phyloP scores from a whole-genome alignment of 2,329 filamentous ascomycete species.

The Colletotrichum viniferum region DNA sequence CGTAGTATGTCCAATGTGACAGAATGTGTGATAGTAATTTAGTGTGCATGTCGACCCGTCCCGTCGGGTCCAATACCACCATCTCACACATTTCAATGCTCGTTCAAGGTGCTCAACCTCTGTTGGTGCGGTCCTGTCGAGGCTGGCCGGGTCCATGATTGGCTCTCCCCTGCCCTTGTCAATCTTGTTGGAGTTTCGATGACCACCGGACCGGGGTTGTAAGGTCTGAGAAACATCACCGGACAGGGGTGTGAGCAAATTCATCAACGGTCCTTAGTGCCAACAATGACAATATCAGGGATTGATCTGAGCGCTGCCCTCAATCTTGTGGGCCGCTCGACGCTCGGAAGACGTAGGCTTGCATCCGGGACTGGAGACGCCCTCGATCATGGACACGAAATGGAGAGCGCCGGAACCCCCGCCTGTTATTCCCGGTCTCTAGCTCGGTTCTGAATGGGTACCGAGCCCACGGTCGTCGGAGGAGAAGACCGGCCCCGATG shows the following conservation, averaged over 20 bases:
- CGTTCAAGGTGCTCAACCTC: neutral
- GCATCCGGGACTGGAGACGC: neutral
- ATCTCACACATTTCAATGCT: neutral
- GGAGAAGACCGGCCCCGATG: neutral
- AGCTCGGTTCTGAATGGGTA: neutral
- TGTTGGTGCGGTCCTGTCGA: neutral
- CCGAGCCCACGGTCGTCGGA: neutral
- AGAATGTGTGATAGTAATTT: neutral
- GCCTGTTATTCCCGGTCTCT: neutral
- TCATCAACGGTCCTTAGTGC: neutral
- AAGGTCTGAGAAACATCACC: neutral
- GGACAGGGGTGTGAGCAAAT: neutral
- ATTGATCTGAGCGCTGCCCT: neutral
- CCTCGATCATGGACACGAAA: neutral
- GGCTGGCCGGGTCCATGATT: neutral
- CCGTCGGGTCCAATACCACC: neutral
- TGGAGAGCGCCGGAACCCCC: neutral
- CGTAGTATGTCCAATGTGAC: neutral
- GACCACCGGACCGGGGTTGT: neutral
- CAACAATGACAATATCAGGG: neutral
- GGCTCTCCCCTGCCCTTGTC: neutral
- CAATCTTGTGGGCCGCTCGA: neutral
- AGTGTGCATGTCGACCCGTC: neutral
- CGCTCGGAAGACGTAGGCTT: neutral
- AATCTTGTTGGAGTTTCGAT: neutral